Conservation (phyloP, 495 filamentous ascomycete species). For the Tuber calosporum region DNA sequence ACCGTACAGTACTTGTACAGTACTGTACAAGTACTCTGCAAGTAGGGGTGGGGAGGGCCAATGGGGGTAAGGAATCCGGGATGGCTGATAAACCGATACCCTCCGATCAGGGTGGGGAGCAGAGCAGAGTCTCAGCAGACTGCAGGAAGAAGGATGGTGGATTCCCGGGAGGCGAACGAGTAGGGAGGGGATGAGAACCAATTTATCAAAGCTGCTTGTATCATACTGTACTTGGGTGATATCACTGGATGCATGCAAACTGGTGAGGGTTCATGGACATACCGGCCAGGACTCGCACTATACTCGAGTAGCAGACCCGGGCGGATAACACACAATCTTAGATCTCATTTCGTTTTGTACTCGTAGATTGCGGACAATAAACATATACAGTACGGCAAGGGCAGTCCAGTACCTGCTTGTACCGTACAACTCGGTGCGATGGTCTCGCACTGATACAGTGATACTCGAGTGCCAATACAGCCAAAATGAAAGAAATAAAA, state of each 20-base stretch:
- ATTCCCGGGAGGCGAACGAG: not conserved
- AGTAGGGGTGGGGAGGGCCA: not conserved
- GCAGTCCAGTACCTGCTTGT: not conserved
- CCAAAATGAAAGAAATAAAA: not conserved
- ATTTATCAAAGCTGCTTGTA: not conserved
- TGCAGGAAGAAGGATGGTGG: not conserved
- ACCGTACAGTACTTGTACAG: too few species aligned
- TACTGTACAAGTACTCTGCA: too few species aligned
- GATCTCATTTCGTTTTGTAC: not conserved
- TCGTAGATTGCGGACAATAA: not conserved
- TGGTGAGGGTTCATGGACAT: too few species aligned
- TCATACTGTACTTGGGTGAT: too few species aligned
- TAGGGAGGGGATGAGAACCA: not conserved
- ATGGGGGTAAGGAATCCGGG: not conserved
- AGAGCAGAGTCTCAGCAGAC: too few species aligned
- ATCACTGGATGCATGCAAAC: too few species aligned
- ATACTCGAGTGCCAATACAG: not conserved
- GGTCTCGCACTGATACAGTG: too few species aligned
- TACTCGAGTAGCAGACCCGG: not conserved
- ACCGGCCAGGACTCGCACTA: too few species aligned
- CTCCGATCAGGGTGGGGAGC: not conserved
- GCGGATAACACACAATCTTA: not conserved
- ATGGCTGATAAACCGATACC: not conserved
- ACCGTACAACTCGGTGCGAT: not conserved
- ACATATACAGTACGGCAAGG: not conserved